phyloP scores from a whole-genome alignment of 2,329 filamentous ascomycete genomes.

The Talaromyces sp. region DNA sequence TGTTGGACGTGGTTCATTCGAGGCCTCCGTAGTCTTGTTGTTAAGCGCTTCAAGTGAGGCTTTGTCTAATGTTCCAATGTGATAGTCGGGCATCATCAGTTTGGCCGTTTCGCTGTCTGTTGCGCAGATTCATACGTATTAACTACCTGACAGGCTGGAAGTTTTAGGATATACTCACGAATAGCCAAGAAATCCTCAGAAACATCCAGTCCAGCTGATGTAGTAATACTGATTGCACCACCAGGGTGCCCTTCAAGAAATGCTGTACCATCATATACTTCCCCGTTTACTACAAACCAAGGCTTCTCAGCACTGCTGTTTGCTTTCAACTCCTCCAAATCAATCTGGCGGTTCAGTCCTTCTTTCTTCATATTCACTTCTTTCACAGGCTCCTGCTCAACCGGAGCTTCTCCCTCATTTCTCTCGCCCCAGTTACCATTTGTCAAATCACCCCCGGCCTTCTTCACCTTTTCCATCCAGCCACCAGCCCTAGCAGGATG shows the following conservation, averaged over 20 bases:
- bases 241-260: slow-evolving; percentile 85
- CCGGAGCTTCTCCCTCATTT: slow-evolving; percentile 53
- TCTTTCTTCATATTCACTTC: slow-evolving; percentile 80
- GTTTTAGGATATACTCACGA: slow-evolving; percentile 59
- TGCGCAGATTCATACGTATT: not conserved
- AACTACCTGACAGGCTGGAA: not conserved
- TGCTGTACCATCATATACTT: slow-evolving; percentile 83
- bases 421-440: slow-evolving; percentile 87
- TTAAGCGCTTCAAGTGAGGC: slow-evolving; percentile 59
- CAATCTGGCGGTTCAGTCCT: slow-evolving; percentile 64
- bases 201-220: slow-evolving; percentile 77
- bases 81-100: slow-evolving; percentile 82
- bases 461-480: slow-evolving; percentile 93
- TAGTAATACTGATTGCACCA: slow-evolving; percentile 80
- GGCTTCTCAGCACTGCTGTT: slow-evolving; percentile 68
- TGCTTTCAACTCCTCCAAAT: slow-evolving; percentile 69
- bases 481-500: slow-evolving; percentile 78
- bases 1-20: slow-evolving; percentile 52
- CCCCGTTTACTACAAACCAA: slow-evolving; percentile 86
- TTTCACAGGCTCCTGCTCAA: slow-evolving; percentile 54
- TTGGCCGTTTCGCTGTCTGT: slow-evolving; percentile 89
- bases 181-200: slow-evolving; percentile 92
- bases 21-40: slow-evolving; percentile 46
- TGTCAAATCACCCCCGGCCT: slow-evolving; percentile 73
- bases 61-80: slow-evolving; percentile 76